These are phyloP conservation scores for Macrophomina phaseolina DNA, from an alignment of 2,329 filamentous ascomycete species.

Conservation along the genomic window DNA sequence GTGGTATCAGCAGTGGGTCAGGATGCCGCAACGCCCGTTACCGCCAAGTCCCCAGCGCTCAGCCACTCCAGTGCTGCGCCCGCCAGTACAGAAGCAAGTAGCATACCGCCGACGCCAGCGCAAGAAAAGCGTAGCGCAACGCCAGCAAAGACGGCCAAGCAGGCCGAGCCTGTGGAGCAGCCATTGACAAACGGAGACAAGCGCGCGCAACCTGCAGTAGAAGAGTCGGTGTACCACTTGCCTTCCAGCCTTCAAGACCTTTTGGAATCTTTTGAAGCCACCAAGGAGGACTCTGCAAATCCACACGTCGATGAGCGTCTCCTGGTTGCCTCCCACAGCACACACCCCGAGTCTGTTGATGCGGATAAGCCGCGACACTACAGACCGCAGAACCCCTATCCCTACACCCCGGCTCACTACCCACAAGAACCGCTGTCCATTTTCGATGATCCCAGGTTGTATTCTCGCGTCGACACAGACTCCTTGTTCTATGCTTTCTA, in stretches of 20 bases:
- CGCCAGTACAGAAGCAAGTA: conserved; percentile 46
- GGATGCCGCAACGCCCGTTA: conserved; percentile 48
- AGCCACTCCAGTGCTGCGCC: conserved; percentile 52
- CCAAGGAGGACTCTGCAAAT: conserved; percentile 72
- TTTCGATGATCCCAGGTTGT: conserved; percentile 88
- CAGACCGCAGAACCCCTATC: conserved; percentile 79
- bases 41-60: conserved; percentile 60
- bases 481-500: conserved; percentile 99
- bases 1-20: conserved; percentile 38
- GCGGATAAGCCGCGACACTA: conserved; percentile 84
- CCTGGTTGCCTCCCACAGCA: conserved; percentile 75
- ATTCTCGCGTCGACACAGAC: conserved; percentile 89
- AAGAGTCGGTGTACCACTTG: conserved; percentile 91
- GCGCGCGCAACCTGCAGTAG: conserved; percentile 57
- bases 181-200: conserved; percentile 60
- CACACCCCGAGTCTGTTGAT: conserved; percentile 76
- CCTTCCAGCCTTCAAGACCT: conserved; percentile 88
- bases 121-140: conserved; percentile 48
- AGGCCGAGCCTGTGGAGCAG: conserved; percentile 32
- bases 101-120: conserved; percentile 53
- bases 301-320: conserved; percentile 71
- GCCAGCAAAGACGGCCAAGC: conserved; percentile 45
- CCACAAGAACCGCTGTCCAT: conserved; percentile 91
- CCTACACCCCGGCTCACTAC: conserved; percentile 77
- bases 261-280: conserved; percentile 86